Evolutionary conservation across 768 basidiomycete genomes (phyloP).

Genomic region (Boletus coccyginus): DNA sequence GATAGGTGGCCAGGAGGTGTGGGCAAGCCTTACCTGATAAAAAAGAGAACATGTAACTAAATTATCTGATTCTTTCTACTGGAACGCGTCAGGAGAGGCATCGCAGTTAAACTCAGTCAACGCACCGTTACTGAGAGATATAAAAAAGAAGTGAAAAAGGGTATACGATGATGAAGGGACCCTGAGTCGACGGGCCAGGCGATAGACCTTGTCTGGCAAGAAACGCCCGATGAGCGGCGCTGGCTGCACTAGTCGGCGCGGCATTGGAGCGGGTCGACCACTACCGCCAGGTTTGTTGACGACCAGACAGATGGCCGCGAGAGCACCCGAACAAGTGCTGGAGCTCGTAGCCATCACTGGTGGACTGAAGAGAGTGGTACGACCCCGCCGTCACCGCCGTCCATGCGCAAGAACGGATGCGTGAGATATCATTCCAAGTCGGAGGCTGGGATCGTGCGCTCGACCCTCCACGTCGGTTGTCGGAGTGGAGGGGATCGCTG

Average conservation of each 20-base stretch:
- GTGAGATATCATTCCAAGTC: neutral
- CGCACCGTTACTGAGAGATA: neutral
- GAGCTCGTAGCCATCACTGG: neutral
- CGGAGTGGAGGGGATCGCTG: neutral
- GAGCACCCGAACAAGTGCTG: neutral
- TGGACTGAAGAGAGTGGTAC: neutral
- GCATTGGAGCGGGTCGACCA: neutral
- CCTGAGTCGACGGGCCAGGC: neutral
- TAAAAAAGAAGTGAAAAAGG: neutral
- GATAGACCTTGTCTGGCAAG: neutral
- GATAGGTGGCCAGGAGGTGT: too few species aligned
- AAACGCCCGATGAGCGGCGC: neutral
- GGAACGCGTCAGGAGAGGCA: too few species aligned
- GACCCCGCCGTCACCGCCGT: neutral
- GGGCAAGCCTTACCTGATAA: too few species aligned
- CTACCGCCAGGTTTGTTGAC: neutral
- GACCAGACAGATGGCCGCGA: neutral
- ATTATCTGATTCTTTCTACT: too few species aligned
- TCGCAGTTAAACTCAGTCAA: neutral
- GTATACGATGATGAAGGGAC: slow-evolving; percentile 9
- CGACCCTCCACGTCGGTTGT: neutral
- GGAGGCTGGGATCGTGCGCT: neutral
- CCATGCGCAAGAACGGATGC: neutral
- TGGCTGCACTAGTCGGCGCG: neutral
- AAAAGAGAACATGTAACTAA: too few species aligned